phyloP scores from a whole-genome alignment of 257 asterid species.

The Petunia secreta region DNA sequence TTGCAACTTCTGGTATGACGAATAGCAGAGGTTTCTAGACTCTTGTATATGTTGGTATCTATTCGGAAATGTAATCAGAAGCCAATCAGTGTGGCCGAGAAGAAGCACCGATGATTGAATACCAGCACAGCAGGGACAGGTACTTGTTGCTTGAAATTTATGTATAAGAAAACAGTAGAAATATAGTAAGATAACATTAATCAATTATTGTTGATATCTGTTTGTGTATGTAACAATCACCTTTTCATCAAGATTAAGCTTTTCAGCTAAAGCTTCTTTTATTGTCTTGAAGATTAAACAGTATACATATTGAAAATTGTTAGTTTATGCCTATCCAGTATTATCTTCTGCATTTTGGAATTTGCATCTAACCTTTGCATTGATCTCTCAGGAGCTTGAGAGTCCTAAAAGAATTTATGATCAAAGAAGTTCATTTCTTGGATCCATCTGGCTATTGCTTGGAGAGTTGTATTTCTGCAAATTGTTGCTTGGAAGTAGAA shows the following conservation, averaged over 20 bases:
- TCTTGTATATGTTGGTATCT: slow-evolving; percentile 2
- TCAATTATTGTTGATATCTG: neutral
- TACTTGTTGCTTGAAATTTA: slow-evolving; percentile 20
- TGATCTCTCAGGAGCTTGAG: slow-evolving; percentile 35
- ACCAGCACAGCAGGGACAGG: slow-evolving; percentile 52
- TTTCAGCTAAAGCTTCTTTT: neutral
- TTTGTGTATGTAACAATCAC: neutral
- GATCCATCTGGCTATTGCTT: neutral
- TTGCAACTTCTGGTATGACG: slow-evolving; percentile 54
- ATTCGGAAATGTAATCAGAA: slow-evolving; percentile 50
- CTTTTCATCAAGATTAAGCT: neutral
- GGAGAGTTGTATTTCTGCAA: neutral
- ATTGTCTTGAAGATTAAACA: neutral
- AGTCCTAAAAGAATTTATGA: slow-evolving; percentile 25
- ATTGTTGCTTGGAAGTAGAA: neutral
- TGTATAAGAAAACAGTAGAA: neutral
- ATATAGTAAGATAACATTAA: neutral
- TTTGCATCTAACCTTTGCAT: neutral
- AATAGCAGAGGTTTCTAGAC: neutral
- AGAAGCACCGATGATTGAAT: slow-evolving; percentile 39
- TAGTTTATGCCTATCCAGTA: neutral
- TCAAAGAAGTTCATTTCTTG: neutral
- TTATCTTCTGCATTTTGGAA: neutral
- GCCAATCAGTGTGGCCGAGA: slow-evolving; percentile 54
- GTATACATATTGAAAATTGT: neutral